Evolutionary conservation across 345 rosid genomes (phyloP).

Genomic region (Syzygium oleosum): DNA sequence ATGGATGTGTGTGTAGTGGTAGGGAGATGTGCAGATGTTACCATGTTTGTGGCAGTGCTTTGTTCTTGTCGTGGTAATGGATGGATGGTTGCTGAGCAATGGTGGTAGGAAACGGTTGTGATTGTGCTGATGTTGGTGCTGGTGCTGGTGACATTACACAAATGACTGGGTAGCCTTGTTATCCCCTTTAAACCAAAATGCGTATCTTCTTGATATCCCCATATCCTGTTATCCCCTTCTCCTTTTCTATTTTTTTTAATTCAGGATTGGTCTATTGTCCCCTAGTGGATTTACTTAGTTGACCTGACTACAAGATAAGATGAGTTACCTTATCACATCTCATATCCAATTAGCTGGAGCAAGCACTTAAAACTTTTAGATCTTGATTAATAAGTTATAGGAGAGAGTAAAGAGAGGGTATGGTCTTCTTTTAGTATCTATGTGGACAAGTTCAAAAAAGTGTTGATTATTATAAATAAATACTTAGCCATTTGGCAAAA

Average conservation of each 20-base stretch:
- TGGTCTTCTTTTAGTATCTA: not conserved
- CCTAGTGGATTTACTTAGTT: not conserved
- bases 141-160: not conserved
- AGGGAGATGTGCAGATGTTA: not conserved
- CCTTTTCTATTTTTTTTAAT: not conserved
- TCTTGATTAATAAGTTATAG: not conserved
- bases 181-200: not conserved
- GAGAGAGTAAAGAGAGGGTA: not conserved
- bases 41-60: not conserved
- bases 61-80: not conserved
- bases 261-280: not conserved
- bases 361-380: not conserved
- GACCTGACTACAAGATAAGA: not conserved
- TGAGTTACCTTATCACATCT: not conserved
- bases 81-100: not conserved
- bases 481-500: not conserved
- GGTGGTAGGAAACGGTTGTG: not conserved
- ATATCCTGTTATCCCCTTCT: not conserved
- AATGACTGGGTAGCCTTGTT: not conserved
- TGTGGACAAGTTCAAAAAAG: not conserved
- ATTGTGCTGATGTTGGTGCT: not conserved
- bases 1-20: not conserved
- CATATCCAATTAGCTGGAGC: not conserved
- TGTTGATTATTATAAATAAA: not conserved
- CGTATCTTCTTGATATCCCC: not conserved